These are phyloP conservation scores for Oryza brachyantha DNA, from an alignment of 176 grass and related monocot species.

Conservation along the genomic window DNA sequence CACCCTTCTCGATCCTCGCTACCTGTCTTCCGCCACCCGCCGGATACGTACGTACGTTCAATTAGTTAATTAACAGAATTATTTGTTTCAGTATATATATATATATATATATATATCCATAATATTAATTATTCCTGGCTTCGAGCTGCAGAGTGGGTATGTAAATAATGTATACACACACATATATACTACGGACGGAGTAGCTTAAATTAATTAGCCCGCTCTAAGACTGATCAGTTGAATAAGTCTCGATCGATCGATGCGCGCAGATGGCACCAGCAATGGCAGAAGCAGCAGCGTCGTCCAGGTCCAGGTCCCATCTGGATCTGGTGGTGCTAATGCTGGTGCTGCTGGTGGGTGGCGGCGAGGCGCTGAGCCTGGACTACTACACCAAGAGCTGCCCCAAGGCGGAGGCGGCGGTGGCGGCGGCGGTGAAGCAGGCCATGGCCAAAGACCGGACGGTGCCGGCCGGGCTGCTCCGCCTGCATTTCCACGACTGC, in stretches of 20 bases:
- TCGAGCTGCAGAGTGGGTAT: too few relatives aligned
- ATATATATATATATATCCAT: too few relatives aligned
- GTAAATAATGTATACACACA: too few relatives aligned
- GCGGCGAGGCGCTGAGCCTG: constrained; percentile 54
- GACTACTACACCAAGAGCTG: constrained; percentile 65
- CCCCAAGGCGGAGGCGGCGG: constrained; percentile 54
- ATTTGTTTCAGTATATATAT: too few relatives aligned
- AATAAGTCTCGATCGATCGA: neutral
- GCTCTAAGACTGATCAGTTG: too few relatives aligned
- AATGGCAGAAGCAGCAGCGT: neutral
- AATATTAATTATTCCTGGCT: too few relatives aligned
- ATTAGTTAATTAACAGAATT: too few relatives aligned
- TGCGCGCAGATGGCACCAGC: neutral
- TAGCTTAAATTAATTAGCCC: too few relatives aligned
- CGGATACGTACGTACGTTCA: too few relatives aligned
- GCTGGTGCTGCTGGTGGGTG: neutral
- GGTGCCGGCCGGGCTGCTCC: constrained; percentile 67
- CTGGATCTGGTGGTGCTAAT: neutral
- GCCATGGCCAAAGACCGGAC: constrained; percentile 63
- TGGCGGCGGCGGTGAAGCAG: constrained; percentile 56
- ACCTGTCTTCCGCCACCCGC: neutral
- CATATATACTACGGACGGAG: too few relatives aligned
- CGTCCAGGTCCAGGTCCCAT: neutral
- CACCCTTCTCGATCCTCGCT: neutral
- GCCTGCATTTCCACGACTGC: constrained; percentile 96